Percentiles rank a stretch among this genome's conserved stretches.
Evolutionary conservation across 2,329 filamentous ascomycete species (phyloP).

Genomic region (Aureobasidium subglaciale): DNA sequence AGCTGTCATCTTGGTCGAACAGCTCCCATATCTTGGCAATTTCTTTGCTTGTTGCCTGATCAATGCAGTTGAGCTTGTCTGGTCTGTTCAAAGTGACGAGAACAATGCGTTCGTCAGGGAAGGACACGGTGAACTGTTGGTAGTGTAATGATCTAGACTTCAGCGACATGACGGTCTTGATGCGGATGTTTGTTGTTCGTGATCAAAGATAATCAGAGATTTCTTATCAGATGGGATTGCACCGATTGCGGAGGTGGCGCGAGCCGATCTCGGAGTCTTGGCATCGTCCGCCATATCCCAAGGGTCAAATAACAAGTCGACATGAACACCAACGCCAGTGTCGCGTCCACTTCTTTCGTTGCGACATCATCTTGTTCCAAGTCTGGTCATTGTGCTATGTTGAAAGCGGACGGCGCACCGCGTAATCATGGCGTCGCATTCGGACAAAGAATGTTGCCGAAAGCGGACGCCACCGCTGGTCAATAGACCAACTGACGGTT

Average conservation of each 20-base stretch:
- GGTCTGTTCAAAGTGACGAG: slow-evolving; percentile 39
- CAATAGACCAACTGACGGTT: neutral
- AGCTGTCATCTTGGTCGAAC: slow-evolving; percentile 39
- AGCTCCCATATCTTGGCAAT: slow-evolving; percentile 45
- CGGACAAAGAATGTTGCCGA: slow-evolving; percentile 11
- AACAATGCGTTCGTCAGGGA: slow-evolving; percentile 42
- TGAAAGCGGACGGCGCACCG: neutral
- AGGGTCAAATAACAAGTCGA: too few species aligned
- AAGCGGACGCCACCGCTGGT: slow-evolving; percentile 1
- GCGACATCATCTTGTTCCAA: neutral
- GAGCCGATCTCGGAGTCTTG: neutral
- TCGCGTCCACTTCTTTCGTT: neutral
- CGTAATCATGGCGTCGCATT: neutral
- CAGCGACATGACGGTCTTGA: neutral
- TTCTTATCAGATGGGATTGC: neutral
- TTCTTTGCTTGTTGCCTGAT: slow-evolving; percentile 37
- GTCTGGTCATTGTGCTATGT: neutral
- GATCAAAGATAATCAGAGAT: neutral
- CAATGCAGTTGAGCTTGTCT: slow-evolving; percentile 17
- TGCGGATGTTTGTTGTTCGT: neutral
- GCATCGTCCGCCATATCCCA: too few species aligned
- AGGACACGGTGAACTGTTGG: slow-evolving; percentile 30
- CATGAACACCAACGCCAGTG: neutral
- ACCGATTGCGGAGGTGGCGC: too few species aligned
- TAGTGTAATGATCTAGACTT: slow-evolving; percentile 1